These are phyloP conservation scores for Nakazawaea ishiwadae DNA, from an alignment of 805 yeast genomes.

Conservation along the genomic window DNA sequence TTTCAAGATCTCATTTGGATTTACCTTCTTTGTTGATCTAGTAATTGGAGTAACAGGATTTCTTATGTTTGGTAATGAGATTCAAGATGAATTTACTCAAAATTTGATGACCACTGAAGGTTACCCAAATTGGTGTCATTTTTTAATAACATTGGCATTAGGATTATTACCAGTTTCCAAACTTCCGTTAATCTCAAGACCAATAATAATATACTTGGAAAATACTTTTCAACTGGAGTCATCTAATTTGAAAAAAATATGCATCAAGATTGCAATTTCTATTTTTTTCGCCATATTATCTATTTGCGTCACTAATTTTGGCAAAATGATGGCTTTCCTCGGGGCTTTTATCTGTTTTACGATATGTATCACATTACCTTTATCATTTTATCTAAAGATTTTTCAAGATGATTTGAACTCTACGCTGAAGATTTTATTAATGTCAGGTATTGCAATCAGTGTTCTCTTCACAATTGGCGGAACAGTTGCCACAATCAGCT, in stretches of 20 bases:
- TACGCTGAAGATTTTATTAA: constrained; percentile 34
- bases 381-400: constrained; percentile 61
- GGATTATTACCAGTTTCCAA: constrained; percentile 84
- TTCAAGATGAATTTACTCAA: constrained; percentile 49
- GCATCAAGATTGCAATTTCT: constrained; percentile 33
- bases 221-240: constrained; percentile 2
- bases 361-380: constrained; percentile 75
- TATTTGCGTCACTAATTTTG: constrained; percentile 76
- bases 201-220: constrained; percentile 72
- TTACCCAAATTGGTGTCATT: constrained; percentile 43
- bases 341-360: constrained; percentile 80
- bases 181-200: constrained; percentile 78
- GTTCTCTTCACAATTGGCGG: constrained; percentile 51
- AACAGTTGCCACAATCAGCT: constrained; percentile 45
- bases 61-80: constrained; percentile 48
- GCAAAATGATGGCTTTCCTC: constrained; percentile 71
- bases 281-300: constrained; percentile 39
- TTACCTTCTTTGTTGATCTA: constrained; percentile 56
- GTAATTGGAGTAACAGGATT: constrained; percentile 65
- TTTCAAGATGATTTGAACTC: constrained; percentile 39
- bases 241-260: constrained; percentile 1
- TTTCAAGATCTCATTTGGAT: constrained; percentile 51
- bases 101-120: constrained; percentile 40
- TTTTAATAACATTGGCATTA: constrained; percentile 58
- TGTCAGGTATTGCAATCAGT: constrained; percentile 40